These are phyloP conservation scores for Daldinia concentrica DNA, from an alignment of 495 filamentous ascomycete species.

Conservation along the genomic window DNA sequence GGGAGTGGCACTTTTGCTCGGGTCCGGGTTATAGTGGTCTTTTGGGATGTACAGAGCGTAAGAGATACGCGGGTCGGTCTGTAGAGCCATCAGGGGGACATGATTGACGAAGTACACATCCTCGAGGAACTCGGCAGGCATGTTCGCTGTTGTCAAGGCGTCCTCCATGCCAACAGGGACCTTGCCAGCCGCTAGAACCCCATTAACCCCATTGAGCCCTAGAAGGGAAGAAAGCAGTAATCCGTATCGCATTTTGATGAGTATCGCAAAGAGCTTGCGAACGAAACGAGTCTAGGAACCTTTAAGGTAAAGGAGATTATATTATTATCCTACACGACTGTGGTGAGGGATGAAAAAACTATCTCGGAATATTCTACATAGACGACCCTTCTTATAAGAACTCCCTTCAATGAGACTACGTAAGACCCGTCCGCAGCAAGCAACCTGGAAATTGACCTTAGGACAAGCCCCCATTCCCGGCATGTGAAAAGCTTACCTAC, in stretches of 20 bases:
- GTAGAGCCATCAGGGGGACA: constrained; percentile 31
- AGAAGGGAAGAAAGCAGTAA: constrained; percentile 18
- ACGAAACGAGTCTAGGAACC: background rate
- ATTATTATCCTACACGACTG: background rate
- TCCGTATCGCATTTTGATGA: constrained; percentile 16
- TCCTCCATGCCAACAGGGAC: constrained; percentile 58
- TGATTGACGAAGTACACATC: constrained; percentile 32
- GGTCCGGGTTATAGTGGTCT: constrained; percentile 32
- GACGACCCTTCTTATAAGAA: background rate
- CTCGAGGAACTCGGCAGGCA: constrained; percentile 28
- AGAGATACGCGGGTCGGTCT: constrained; percentile 35
- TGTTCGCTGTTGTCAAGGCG: constrained; percentile 46
- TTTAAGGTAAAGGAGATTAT: background rate
- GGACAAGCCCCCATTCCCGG: background rate
- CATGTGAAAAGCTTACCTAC: background rate
- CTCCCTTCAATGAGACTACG: background rate
- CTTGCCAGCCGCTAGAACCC: constrained; percentile 14
- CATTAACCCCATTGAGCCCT: constrained; percentile 25
- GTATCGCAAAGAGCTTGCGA: background rate
- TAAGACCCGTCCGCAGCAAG: constrained; percentile 1
- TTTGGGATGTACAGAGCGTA: constrained; percentile 37
- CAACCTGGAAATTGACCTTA: background rate
- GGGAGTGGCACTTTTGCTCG: background rate
- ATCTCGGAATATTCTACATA: background rate
- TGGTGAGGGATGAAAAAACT: background rate